These are phyloP conservation scores for Rhynchosporium secalis DNA, from an alignment of 2,329 filamentous ascomycete genomes.

Conservation along the genomic window DNA sequence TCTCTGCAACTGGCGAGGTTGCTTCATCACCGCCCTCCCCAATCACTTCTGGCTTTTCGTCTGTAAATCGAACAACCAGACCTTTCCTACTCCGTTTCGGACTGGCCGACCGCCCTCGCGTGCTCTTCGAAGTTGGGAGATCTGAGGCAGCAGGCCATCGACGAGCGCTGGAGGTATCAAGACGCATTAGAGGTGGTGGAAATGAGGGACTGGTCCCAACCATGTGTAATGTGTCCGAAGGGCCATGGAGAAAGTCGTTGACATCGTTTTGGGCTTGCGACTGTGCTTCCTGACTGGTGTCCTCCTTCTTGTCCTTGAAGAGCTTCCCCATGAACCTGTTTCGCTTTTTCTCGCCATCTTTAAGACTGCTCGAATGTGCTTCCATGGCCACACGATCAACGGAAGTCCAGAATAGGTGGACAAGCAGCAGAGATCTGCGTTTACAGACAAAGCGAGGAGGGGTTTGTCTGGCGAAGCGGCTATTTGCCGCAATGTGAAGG, in stretches of 20 bases:
- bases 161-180: conserved; percentile 51
- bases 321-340: conserved; percentile 59
- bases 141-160: conserved; percentile 52
- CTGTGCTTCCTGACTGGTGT: conserved; percentile 21
- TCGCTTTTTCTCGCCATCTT: conserved; percentile 36
- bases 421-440: neutral
- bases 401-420: neutral
- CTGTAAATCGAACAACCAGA: conserved; percentile 71
- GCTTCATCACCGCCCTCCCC: conserved; percentile 90
- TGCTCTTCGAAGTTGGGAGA: conserved; percentile 36
- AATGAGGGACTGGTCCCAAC: conserved; percentile 49
- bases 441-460: conserved; percentile 7
- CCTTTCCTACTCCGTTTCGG: conserved; percentile 59
- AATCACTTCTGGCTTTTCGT: conserved; percentile 75
- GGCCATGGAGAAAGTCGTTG: conserved; percentile 59
- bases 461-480: conserved; percentile 2
- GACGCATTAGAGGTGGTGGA: conserved; percentile 34
- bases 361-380: conserved; percentile 25
- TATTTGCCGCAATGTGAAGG: conserved; percentile 3
- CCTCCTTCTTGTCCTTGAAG: conserved; percentile 42
- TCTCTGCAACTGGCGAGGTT: conserved; percentile 68
- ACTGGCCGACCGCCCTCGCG: conserved; percentile 36
- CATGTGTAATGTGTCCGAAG: conserved; percentile 55
- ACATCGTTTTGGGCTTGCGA: conserved; percentile 47
- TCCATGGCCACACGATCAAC: conserved; percentile 32